Conservation (phyloP, 805 yeast species). For the Ogataea nakhonphanomensis region DNA sequence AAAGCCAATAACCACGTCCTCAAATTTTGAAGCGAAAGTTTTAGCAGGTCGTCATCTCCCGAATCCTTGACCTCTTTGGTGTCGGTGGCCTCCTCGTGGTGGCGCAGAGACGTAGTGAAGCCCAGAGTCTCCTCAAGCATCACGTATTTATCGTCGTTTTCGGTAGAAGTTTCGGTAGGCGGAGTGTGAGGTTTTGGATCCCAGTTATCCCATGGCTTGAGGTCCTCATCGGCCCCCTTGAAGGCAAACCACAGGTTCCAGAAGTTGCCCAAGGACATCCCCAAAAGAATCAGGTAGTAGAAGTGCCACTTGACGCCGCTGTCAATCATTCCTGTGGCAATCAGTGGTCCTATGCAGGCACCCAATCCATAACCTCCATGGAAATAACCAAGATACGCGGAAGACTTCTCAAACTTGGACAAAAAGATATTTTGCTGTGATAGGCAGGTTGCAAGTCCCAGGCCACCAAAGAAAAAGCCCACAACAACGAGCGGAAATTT, state of each 20-base stretch:
- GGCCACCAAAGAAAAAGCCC: conserved; percentile 56
- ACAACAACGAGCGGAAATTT: conserved; percentile 45
- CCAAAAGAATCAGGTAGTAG: conserved; percentile 49
- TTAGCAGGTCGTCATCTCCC: conserved; percentile 27
- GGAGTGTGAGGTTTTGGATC: conserved; percentile 19
- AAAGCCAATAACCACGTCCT: conserved; percentile 48
- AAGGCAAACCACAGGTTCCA: conserved; percentile 43
- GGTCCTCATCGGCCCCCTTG: conserved; percentile 45
- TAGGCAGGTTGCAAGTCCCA: conserved; percentile 48
- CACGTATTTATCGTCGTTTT: conserved; percentile 17
- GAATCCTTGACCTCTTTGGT: conserved; percentile 16
- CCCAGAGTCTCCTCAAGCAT: conserved; percentile 21
- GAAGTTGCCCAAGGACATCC: conserved; percentile 34
- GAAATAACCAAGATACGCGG: conserved; percentile 54
- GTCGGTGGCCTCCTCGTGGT: conserved; percentile 13
- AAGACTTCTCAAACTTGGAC: conserved; percentile 47
- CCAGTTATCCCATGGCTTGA: conserved; percentile 34
- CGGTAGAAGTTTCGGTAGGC: conserved; percentile 4
- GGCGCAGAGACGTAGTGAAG: conserved; percentile 15
- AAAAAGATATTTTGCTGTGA: conserved; percentile 53
- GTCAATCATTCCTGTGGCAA: conserved; percentile 53
- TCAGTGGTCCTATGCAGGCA: conserved; percentile 65
- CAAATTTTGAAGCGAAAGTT: conserved; percentile 38
- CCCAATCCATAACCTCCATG: conserved; percentile 76
- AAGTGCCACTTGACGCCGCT: conserved; percentile 51